Base-by-base conservation (phyloP, 2,329 filamentous ascomycete species). In the Fonsecaea pugnacius region DNA sequence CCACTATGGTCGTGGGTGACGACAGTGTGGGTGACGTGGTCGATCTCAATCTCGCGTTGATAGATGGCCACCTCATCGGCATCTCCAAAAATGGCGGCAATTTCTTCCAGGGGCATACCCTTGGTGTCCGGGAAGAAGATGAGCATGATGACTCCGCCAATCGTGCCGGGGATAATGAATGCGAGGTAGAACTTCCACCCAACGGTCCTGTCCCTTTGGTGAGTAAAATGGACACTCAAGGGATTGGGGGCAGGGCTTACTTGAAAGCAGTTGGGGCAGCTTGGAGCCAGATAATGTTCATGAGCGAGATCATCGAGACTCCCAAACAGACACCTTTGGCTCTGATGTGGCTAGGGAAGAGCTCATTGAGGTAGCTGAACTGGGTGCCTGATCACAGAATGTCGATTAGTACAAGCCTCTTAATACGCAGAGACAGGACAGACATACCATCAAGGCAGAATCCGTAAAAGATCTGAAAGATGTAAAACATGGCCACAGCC, bases 401-500 rank as follows among this genome's bases (percentile, higher is more conserved):
- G 10, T 24, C 56, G 7, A 4, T 57, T 38, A 35, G 54, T 14
- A 10, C 16, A n/a, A 36, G 24, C 27, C 27, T 30, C 27, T 57
- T n/a, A 12, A 18, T 30, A 53, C 30, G n/a, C n/a, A 35, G 30
- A 56, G 2, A 16, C 4, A 36, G 27, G 36, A n/a, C 3, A 48
- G 5, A 27, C 43, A 10, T 48, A 48, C 43, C 53, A 32, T 53
- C 65, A 8, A 69, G 62, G 21, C 56, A 52, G 9, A 64, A 38
- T 32, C 63, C 51, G 36, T 60, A 66, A 46, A 58, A 60, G 50
- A 38, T 52, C 24, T 57, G 60, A 40, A 63, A 36, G 10, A 66
- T 27, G 36, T 66, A 66, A 40, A 77, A 71, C 68, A 79, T 77
- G 61, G 78, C 77, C 0, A 79, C 73, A 4, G 73, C 75, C 3